Percentiles rank a stretch among this genome's conserved stretches.
These are phyloP conservation scores for Penicillium diatomitis DNA, from an alignment of 495 filamentous ascomycete genomes.

Conservation along the genomic window DNA sequence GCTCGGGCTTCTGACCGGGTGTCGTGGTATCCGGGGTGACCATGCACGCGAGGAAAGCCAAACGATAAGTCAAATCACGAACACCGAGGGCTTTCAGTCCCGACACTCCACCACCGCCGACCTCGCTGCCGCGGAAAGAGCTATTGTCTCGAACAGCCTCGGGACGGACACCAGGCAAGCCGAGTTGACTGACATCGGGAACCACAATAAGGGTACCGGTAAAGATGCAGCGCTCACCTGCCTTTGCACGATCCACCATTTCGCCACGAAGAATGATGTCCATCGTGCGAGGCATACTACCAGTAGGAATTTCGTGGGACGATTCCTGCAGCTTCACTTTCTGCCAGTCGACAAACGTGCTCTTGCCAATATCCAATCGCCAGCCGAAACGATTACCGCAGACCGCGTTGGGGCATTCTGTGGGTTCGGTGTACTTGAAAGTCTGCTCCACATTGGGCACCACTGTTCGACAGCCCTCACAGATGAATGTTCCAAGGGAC, in stretches of 20 bases:
- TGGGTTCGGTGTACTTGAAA: constrained; percentile 93
- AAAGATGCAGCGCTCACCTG: constrained; percentile 96
- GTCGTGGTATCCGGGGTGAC: constrained; percentile 85
- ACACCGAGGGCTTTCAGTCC: constrained; percentile 90
- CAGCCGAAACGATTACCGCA: constrained; percentile 85
- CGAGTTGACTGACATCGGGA: constrained; percentile 91
- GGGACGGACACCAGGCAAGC: constrained; percentile 75
- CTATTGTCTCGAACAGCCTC: constrained; percentile 81
- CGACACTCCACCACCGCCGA: constrained; percentile 72
- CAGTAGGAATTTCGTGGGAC: constrained; percentile 94
- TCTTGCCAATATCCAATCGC: constrained; percentile 92
- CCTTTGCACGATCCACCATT: constrained; percentile 94
- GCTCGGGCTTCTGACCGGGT: constrained; percentile 54
- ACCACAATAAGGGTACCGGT: constrained; percentile 94
- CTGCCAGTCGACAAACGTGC: constrained; percentile 98
- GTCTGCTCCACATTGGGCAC: constrained; percentile 92
- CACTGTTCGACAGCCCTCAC: constrained; percentile 72
- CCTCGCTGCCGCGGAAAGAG: constrained; percentile 64
- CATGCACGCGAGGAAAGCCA: constrained; percentile 97
- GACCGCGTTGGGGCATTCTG: constrained; percentile 86
- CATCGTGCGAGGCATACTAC: constrained; percentile 97
- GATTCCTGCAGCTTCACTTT: constrained; percentile 97
- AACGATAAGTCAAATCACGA: constrained; percentile 89
- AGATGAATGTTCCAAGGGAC: constrained; percentile 84
- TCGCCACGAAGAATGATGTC: constrained; percentile 97